These are phyloP conservation scores for Tylopilus felleus DNA, from an alignment of 768 basidiomycete species.

Conservation along the genomic window DNA sequence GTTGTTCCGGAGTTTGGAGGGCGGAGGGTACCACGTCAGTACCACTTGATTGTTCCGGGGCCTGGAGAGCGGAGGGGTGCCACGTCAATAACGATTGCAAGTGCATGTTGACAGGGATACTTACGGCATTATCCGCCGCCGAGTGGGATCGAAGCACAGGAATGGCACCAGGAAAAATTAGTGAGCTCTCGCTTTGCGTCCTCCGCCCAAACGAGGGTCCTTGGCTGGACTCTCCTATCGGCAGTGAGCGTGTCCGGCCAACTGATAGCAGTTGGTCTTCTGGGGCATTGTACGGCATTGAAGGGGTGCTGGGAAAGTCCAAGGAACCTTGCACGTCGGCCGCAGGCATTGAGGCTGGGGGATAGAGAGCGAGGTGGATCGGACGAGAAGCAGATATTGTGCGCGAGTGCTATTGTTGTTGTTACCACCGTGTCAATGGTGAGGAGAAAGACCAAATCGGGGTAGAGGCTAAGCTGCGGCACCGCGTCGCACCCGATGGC, in stretches of 20 bases:
- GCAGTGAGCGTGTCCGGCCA: constrained; percentile 21
- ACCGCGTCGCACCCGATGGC: neutral
- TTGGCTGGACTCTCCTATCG: constrained; percentile 25
- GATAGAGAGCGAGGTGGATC: neutral
- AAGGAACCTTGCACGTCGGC: constrained; percentile 23
- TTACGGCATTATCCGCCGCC: constrained; percentile 27
- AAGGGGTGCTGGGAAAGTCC: constrained; percentile 10
- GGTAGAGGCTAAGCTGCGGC: constrained; percentile 6
- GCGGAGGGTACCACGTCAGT: neutral
- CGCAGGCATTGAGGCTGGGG: constrained; percentile 15
- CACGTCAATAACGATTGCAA: constrained; percentile 5
- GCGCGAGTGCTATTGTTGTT: constrained; percentile 15
- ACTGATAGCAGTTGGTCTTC: constrained; percentile 10
- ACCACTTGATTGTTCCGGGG: constrained; percentile 5
- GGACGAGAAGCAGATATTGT: neutral
- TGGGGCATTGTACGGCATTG: constrained; percentile 7
- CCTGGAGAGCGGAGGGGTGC: neutral
- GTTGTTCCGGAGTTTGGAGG: constrained; percentile 10
- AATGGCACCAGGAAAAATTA: constrained; percentile 11
- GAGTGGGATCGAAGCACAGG: constrained; percentile 5
- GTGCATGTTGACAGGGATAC: neutral
- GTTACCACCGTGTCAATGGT: constrained; percentile 4
- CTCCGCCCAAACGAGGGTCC: constrained; percentile 19
- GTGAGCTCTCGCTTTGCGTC: constrained; percentile 25
- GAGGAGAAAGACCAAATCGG: constrained; percentile 20